Percentiles rank a stretch among this genome's conserved stretches.
These are phyloP conservation scores for Fonsecaea nubica DNA, from an alignment of 2,329 filamentous ascomycete genomes.

Conservation along the genomic window DNA sequence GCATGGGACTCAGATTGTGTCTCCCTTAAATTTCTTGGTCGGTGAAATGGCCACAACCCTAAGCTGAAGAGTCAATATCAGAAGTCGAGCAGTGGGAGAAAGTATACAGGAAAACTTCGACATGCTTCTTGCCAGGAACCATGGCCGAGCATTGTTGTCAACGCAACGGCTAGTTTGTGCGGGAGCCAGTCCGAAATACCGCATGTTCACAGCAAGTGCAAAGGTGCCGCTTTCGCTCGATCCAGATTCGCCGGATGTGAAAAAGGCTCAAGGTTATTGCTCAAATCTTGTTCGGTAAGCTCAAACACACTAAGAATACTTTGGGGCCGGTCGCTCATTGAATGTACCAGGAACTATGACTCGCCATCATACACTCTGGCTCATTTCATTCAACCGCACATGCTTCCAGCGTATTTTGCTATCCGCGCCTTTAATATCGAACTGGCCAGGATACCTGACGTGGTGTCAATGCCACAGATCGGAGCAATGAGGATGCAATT, in stretches of 20 bases:
- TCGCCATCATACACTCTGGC: slow-evolving; percentile 85
- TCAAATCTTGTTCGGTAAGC: slow-evolving; percentile 62
- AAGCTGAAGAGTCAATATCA: not conserved
- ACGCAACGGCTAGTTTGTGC: slow-evolving; percentile 18
- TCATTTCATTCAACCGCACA: slow-evolving; percentile 77
- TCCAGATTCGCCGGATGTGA: slow-evolving; percentile 55
- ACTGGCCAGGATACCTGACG: slow-evolving; percentile 85
- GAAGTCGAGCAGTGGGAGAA: not conserved
- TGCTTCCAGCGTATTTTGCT: slow-evolving; percentile 84
- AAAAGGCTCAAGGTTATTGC: slow-evolving; percentile 64
- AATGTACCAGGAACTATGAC: slow-evolving; percentile 73
- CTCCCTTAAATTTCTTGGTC: not conserved
- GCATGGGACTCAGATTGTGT: not conserved
- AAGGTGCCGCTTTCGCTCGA: slow-evolving; percentile 31
- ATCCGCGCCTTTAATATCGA: slow-evolving; percentile 93
- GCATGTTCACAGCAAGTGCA: slow-evolving; percentile 32
- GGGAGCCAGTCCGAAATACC: slow-evolving; percentile 19
- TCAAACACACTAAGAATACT: not conserved
- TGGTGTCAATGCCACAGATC: slow-evolving; percentile 84
- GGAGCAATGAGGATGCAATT: slow-evolving; percentile 91
- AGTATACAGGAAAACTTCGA: not conserved
- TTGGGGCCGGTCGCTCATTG: not conserved
- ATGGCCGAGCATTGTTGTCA: slow-evolving; percentile 7
- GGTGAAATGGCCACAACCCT: not conserved
- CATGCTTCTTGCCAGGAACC: not conserved